phyloP scores from a whole-genome alignment of 2,329 filamentous ascomycete genomes.

The Diplodia corticola region DNA sequence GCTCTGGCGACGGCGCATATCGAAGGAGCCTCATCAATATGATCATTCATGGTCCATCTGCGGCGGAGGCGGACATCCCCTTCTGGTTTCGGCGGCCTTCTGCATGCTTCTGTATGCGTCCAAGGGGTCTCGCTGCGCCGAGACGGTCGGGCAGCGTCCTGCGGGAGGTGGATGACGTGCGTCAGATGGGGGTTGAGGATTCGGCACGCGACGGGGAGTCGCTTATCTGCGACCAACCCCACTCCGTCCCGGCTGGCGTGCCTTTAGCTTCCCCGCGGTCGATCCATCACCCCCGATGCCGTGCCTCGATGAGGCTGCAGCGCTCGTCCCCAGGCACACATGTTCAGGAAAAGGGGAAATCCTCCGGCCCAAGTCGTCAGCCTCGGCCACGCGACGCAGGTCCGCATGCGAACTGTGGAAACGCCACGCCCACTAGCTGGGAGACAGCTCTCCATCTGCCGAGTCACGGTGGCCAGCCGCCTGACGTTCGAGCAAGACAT shows the following conservation, averaged over 20 bases:
- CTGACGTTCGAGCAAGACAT: neutral
- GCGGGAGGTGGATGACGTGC: neutral
- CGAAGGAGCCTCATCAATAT: neutral
- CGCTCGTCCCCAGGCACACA: neutral
- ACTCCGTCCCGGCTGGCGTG: constrained; percentile 1
- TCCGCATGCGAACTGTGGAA: neutral
- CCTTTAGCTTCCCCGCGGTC: neutral
- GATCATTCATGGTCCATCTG: neutral
- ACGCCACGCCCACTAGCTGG: neutral
- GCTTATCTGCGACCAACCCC: constrained; percentile 13
- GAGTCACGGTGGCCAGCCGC: neutral
- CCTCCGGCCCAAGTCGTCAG: neutral
- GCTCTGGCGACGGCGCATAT: neutral
- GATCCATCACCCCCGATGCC: neutral
- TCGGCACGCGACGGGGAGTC: constrained; percentile 17
- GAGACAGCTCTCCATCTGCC: neutral
- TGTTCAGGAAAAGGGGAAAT: neutral
- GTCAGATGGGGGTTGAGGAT: neutral
- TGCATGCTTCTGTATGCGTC: neutral
- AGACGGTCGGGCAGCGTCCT: neutral
- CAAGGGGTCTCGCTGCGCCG: neutral
- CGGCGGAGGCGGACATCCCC: neutral
- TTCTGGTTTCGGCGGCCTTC: no score
- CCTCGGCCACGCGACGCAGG: constrained; percentile 3
- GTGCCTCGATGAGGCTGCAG: neutral